These are phyloP conservation scores for Inonotus hispidus DNA, from an alignment of 1,284 basidiomycete species.

Conservation along the genomic window DNA sequence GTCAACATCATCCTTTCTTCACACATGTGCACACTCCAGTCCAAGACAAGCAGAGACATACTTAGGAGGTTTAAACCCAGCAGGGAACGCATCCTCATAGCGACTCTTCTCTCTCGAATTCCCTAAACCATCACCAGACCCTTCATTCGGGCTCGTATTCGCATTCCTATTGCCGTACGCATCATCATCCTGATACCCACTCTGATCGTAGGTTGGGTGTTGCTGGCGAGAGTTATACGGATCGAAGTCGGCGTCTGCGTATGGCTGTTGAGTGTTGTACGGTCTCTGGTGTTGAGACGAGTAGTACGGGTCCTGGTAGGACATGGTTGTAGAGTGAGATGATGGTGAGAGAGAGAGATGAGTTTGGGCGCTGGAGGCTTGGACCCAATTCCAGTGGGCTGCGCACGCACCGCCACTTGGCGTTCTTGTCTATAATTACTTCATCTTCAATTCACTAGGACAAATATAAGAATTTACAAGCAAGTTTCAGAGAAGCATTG, in stretches of 20 bases:
- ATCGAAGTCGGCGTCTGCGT: slow-evolving; percentile 38
- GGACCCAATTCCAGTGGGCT: background rate
- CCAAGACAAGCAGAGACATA: slow-evolving; percentile 19
- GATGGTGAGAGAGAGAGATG: slow-evolving; percentile 27
- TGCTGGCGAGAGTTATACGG: slow-evolving; percentile 42
- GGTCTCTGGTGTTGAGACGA: slow-evolving; percentile 28
- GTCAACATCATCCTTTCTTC: slow-evolving; percentile 9
- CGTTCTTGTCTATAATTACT: background rate
- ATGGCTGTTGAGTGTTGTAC: slow-evolving; percentile 34
- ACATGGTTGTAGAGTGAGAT: slow-evolving; percentile 20
- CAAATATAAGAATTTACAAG: background rate
- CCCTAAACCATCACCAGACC: slow-evolving; percentile 32
- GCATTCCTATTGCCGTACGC: background rate
- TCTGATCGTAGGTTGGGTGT: slow-evolving; percentile 40
- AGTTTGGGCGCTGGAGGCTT: background rate
- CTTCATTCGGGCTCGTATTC: background rate
- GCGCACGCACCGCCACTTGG: slow-evolving; percentile 9
- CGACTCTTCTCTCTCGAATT: slow-evolving; percentile 35
- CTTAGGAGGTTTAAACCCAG: slow-evolving; percentile 27
- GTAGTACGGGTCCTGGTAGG: slow-evolving; percentile 47
- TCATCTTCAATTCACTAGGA: background rate
- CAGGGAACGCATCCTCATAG: slow-evolving; percentile 23
- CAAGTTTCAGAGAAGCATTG: background rate
- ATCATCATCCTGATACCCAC: slow-evolving; percentile 36
- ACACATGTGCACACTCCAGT: background rate